phyloP scores from a whole-genome alignment of 305 asterid genomes.

The Fraxinus paxiana region DNA sequence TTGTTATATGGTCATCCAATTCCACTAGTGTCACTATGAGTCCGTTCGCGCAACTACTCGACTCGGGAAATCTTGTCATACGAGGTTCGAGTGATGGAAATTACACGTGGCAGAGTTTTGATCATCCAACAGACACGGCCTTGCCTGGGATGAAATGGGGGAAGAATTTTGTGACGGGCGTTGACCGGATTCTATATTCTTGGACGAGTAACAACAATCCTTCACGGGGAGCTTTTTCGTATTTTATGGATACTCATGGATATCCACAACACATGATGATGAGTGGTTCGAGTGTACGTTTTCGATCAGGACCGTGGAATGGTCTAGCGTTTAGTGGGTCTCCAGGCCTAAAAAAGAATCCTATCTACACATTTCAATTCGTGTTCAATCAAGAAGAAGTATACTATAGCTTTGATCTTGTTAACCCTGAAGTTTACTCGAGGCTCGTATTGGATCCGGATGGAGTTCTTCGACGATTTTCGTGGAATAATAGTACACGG shows the following conservation, averaged over 20 bases:
- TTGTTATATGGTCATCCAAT: slow-evolving; percentile 7
- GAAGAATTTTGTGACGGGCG: neutral
- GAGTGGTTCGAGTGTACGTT: neutral
- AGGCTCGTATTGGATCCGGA: neutral
- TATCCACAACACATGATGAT: slow-evolving; percentile 1
- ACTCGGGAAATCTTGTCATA: slow-evolving; percentile 2
- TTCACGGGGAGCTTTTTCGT: neutral
- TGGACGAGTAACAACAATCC: slow-evolving; percentile 6
- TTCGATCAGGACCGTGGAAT: slow-evolving; percentile 12
- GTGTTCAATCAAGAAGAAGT: slow-evolving; percentile 2
- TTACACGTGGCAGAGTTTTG: neutral
- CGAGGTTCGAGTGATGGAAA: neutral
- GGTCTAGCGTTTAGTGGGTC: slow-evolving; percentile 5
- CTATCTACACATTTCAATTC: neutral
- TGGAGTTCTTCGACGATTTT: neutral
- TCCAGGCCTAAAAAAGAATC: neutral
- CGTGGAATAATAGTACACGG: neutral
- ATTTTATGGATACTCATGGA: neutral
- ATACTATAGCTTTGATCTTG: neutral
- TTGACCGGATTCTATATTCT: neutral
- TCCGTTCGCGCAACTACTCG: slow-evolving; percentile 12
- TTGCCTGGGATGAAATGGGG: slow-evolving; percentile 17
- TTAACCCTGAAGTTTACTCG: slow-evolving; percentile 3
- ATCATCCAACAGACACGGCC: slow-evolving; percentile 9
- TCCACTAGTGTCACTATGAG: neutral